Conservation (phyloP, 129 eudicot genomes). For the Solidago caesia region DNA sequence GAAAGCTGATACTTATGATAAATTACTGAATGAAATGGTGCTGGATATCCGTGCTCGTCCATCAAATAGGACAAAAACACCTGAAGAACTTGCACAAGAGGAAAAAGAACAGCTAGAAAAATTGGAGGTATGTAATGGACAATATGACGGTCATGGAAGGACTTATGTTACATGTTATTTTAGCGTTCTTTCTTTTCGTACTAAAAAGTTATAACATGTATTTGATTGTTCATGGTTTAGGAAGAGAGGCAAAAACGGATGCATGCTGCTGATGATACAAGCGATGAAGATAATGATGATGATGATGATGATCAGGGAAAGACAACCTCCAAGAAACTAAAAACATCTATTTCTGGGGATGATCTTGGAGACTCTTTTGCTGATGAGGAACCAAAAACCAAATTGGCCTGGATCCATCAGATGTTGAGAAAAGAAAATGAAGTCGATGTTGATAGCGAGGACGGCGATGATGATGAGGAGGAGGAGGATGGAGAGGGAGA, state of each 20-base stretch:
- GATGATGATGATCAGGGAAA: slow-evolving; percentile 48
- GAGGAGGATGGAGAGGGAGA: slow-evolving; percentile 37
- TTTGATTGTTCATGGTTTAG: slow-evolving; percentile 38
- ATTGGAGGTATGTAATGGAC: slow-evolving; percentile 60
- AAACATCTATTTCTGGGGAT: slow-evolving; percentile 77
- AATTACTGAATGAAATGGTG: slow-evolving; percentile 72
- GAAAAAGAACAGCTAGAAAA: slow-evolving; percentile 83
- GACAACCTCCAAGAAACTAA: slow-evolving; percentile 23
- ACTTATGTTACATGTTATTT: background rate
- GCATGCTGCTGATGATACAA: slow-evolving; percentile 69
- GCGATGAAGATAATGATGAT: slow-evolving; percentile 65
- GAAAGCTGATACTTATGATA: slow-evolving; percentile 84
- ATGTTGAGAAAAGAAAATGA: slow-evolving; percentile 52
- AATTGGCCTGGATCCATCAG: slow-evolving; percentile 64
- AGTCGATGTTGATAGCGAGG: slow-evolving; percentile 48
- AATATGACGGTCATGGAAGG: background rate
- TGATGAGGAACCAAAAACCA: slow-evolving; percentile 48
- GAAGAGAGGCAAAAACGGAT: slow-evolving; percentile 84
- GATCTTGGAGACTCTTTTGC: slow-evolving; percentile 92
- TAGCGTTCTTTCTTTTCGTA: background rate
- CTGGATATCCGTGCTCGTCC: slow-evolving; percentile 90
- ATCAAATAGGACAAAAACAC: slow-evolving; percentile 87
- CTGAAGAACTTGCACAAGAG: slow-evolving; percentile 95
- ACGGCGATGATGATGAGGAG: slow-evolving; percentile 39
- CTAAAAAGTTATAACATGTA: slow-evolving; percentile 2